These are phyloP conservation scores for Ganoderma sinense DNA, from an alignment of 1,284 basidiomycete species.

Conservation along the genomic window DNA sequence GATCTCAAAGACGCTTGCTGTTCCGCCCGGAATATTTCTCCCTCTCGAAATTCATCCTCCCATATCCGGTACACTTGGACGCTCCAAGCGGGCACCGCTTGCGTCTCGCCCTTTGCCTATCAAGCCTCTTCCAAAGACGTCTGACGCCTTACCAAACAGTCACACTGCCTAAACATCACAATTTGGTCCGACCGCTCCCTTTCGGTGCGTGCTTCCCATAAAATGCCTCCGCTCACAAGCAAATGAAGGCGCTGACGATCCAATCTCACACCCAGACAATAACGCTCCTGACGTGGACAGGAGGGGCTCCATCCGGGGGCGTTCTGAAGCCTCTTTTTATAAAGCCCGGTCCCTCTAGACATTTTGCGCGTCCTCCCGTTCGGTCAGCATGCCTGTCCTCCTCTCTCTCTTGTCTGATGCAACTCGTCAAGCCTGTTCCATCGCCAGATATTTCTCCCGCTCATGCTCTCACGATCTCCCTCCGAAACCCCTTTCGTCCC, in stretches of 20 bases:
- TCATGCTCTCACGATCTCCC: conserved; percentile 10
- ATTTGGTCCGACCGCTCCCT: conserved; percentile 28
- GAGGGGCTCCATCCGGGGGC: conserved; percentile 29
- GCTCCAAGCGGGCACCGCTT: conserved; percentile 13
- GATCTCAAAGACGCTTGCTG: conserved; percentile 31
- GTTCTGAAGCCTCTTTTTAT: conserved; percentile 28
- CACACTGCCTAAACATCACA: conserved; percentile 28
- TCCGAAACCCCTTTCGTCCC: conserved; percentile 7
- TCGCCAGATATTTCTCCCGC: conserved; percentile 7
- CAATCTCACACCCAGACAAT: conserved; percentile 47
- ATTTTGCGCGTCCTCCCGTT: conserved; percentile 5
- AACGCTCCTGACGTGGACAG: conserved; percentile 45
- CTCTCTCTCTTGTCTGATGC: conserved; percentile 20
- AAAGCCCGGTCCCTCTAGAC: conserved; percentile 17
- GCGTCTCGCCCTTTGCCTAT: conserved; percentile 25
- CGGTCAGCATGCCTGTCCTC: conserved; percentile 23
- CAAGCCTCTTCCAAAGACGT: conserved; percentile 25
- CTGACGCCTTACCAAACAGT: conserved; percentile 32
- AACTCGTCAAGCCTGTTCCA: conserved; percentile 7
- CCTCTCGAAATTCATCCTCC: conserved; percentile 17
- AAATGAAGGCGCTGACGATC: conserved; percentile 48
- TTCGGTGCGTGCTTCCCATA: conserved; percentile 47
- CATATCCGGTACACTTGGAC: conserved; percentile 19
- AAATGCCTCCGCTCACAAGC: conserved; percentile 43
- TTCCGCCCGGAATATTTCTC: conserved; percentile 20